phyloP scores from a whole-genome alignment of 2,329 filamentous ascomycete genomes.

The Xylaria multiplex region DNA sequence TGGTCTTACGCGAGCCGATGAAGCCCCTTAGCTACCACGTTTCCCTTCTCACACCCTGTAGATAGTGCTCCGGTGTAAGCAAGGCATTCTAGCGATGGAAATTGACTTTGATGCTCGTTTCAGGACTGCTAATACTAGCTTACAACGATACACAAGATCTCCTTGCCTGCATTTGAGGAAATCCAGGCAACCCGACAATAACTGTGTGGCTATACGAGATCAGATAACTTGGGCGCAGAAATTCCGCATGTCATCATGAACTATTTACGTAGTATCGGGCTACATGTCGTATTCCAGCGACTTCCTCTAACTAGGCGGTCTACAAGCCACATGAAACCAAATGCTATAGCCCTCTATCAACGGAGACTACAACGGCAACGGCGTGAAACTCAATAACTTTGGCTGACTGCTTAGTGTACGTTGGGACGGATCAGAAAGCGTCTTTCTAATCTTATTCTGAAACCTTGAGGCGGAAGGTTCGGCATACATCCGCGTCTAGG shows the following conservation, averaged over 20 bases:
- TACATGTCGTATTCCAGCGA: conserved; percentile 7
- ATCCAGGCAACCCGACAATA: conserved; percentile 2
- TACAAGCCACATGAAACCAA: neutral
- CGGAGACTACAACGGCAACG: neutral
- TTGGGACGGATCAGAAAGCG: conserved; percentile 6
- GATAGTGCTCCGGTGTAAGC: conserved; percentile 2
- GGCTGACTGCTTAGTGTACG: neutral
- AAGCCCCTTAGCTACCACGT: neutral
- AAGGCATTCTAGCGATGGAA: neutral
- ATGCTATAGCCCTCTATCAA: neutral
- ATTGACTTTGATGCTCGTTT: neutral
- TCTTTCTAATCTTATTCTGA: conserved; percentile 17
- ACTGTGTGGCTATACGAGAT: neutral
- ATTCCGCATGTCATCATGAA: neutral
- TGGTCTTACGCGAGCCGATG: neutral
- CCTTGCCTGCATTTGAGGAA: neutral
- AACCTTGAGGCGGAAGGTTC: conserved; percentile 26
- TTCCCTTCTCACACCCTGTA: neutral
- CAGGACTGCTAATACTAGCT: neutral
- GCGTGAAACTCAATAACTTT: neutral
- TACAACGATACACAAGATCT: neutral
- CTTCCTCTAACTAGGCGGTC: neutral
- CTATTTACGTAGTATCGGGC: conserved; percentile 2
- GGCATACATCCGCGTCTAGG: conserved; percentile 15
- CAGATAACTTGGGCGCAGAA: conserved; percentile 3